Evolutionary conservation across 2,329 filamentous ascomycete species (phyloP).

Genomic region (Septoria petroselini): DNA sequence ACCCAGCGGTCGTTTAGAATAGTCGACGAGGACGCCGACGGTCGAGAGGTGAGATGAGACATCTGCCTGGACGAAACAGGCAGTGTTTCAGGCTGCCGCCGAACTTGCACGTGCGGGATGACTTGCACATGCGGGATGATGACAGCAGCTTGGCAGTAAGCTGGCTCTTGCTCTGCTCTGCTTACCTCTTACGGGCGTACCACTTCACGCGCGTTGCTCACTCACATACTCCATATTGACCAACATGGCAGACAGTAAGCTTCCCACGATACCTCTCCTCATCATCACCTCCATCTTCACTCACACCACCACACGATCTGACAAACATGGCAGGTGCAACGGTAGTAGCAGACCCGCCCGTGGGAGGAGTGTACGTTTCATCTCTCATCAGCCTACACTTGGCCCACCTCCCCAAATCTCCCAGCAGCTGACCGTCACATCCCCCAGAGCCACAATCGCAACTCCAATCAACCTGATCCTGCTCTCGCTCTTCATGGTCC

Average conservation of each 20-base stretch:
- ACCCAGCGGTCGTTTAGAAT: too few relatives aligned
- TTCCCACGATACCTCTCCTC: background rate
- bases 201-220: too few relatives aligned
- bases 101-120: too few relatives aligned
- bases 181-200: too few relatives aligned
- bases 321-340: constrained; percentile 13
- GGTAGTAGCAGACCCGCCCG: constrained; percentile 11
- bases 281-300: background rate
- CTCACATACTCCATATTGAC: background rate
- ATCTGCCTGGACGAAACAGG: too few relatives aligned
- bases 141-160: background rate
- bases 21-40: background rate
- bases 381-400: too few relatives aligned
- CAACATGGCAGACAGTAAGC: constrained; percentile 19
- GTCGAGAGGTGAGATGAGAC: background rate
- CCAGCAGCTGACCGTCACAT: background rate
- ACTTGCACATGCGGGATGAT: too few relatives aligned
- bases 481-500: constrained; percentile 55
- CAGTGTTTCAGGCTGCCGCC: too few relatives aligned
- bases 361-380: constrained; percentile 19
- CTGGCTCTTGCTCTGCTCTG: background rate
- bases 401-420: constrained; percentile 25
- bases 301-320: too few relatives aligned
- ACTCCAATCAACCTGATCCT: constrained; percentile 62
- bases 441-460: constrained; percentile 50